Conservation (phyloP, 2,329 filamentous ascomycete genomes). For the Fusarium liriodendri region DNA sequence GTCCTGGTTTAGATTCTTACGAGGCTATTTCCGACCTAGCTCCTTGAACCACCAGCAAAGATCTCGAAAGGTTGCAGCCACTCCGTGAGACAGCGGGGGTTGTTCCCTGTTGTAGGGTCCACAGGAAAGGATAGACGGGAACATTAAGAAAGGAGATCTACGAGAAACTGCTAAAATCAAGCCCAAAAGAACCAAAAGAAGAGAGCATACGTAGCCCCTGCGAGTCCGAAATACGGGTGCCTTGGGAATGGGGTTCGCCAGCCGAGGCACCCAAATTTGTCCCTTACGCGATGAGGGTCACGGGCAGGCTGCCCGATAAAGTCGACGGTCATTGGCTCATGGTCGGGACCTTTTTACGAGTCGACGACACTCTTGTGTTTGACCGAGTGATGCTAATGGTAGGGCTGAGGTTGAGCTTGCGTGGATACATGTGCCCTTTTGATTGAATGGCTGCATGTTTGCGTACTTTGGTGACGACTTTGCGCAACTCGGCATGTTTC, state of each 20-base stretch:
- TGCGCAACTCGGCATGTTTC: background rate
- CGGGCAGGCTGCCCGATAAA: constrained; percentile 46
- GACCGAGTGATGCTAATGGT: constrained; percentile 5
- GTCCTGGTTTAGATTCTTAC: constrained; percentile 13
- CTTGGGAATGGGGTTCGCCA: constrained; percentile 38
- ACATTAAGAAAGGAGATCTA: background rate
- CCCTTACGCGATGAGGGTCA: constrained; percentile 23
- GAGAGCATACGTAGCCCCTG: constrained; percentile 41
- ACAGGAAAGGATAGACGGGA: background rate
- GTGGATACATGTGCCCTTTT: constrained; percentile 32
- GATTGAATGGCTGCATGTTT: constrained; percentile 20
- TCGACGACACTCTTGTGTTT: constrained; percentile 12
- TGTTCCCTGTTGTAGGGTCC: background rate
- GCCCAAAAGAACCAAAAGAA: background rate
- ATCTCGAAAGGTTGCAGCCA: constrained; percentile 9
- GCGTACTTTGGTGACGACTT: constrained; percentile 15
- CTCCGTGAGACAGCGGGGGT: constrained; percentile 1
- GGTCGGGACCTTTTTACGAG: constrained; percentile 11
- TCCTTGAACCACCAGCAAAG: background rate
- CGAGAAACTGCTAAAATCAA: background rate
- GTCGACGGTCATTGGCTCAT: constrained; percentile 36
- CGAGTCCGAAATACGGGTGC: constrained; percentile 43
- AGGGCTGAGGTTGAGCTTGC: constrained; percentile 38
- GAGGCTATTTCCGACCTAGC: constrained; percentile 10
- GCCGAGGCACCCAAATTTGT: constrained; percentile 33